Conservation (phyloP, 179 eudicot genomes). For the Camellia oleifera region DNA sequence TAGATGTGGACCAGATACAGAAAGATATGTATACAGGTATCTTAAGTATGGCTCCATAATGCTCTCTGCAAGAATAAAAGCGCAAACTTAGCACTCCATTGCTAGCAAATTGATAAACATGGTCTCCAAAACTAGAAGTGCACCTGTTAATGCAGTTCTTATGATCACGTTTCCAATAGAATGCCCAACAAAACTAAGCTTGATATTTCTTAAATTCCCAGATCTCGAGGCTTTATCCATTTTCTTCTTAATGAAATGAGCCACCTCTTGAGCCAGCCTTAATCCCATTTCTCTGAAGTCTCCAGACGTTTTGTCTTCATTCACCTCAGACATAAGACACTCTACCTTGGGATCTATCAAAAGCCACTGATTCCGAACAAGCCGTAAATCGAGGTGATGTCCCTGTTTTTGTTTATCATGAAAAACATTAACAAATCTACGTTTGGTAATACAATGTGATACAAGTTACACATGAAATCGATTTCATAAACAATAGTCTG, state of each 20-base stretch:
- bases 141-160: slow-evolving; percentile 93
- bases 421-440: not conserved
- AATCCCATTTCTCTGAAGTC: slow-evolving; percentile 98
- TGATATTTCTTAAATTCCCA: slow-evolving; percentile 64
- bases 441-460: not conserved
- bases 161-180: slow-evolving; percentile 96
- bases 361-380: slow-evolving; percentile 99
- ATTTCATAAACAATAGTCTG: not conserved
- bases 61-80: slow-evolving; percentile 60
- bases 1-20: slow-evolving; percentile 94
- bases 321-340: slow-evolving; percentile 92
- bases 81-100: slow-evolving; percentile 26
- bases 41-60: slow-evolving; percentile 89
- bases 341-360: slow-evolving; percentile 91
- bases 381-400: slow-evolving; percentile 95
- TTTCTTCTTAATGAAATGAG: slow-evolving; percentile 78
- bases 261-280: slow-evolving; percentile 86
- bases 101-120: slow-evolving; percentile 5
- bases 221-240: slow-evolving; percentile 87
- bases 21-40: slow-evolving; percentile 82
- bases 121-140: slow-evolving; percentile 23
- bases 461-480: slow-evolving; percentile 1
- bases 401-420: slow-evolving; percentile 51
- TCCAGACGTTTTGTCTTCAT: slow-evolving; percentile 96
- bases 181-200: slow-evolving; percentile 98